A percentile compares a stretch with the other conserved stretches of the same genome.
Evolutionary conservation across 129 eudicot species (phyloP).

Genomic region (Helichrysum umbraculigerum): DNA sequence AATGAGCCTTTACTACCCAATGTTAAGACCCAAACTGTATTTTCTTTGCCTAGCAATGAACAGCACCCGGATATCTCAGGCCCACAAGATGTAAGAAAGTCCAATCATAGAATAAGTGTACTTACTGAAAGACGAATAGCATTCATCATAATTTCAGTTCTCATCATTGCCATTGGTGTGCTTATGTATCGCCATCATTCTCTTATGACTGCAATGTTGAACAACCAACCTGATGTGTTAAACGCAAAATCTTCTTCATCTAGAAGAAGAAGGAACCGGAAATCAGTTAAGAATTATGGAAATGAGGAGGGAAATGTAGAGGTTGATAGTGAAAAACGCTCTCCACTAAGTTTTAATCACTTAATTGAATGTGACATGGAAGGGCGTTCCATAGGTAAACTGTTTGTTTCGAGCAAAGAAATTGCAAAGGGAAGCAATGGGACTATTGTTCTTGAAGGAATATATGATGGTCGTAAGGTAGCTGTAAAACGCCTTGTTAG

Average conservation of each 20-base stretch:
- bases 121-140: slow-evolving; percentile 28
- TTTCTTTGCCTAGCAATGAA: slow-evolving; percentile 33
- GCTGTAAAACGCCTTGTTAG: slow-evolving; percentile 96
- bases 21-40: slow-evolving; percentile 23
- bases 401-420: slow-evolving; percentile 70
- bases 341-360: slow-evolving; percentile 47
- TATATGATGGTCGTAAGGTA: slow-evolving; percentile 84
- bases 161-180: slow-evolving; percentile 34
- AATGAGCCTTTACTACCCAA: slow-evolving; percentile 38
- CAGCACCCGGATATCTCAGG: slow-evolving; percentile 15
- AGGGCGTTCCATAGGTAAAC: slow-evolving; percentile 78
- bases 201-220: slow-evolving; percentile 27
- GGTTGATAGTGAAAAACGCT: slow-evolving; percentile 38
- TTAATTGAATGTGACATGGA: slow-evolving; percentile 30
- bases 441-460: slow-evolving; percentile 88
- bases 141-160: slow-evolving; percentile 28
- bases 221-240: slow-evolving; percentile 24
- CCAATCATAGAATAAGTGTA: slow-evolving; percentile 15
- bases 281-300: slow-evolving; percentile 46
- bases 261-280: slow-evolving; percentile 62
- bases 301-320: slow-evolving; percentile 39
- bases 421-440: slow-evolving; percentile 99
- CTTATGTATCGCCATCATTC: slow-evolving; percentile 32
- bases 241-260: slow-evolving; percentile 42
- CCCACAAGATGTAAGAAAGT: slow-evolving; percentile 31